Evolutionary conservation across 2,329 filamentous ascomycete species (phyloP).

Genomic region (Cryphonectria radicalis): DNA sequence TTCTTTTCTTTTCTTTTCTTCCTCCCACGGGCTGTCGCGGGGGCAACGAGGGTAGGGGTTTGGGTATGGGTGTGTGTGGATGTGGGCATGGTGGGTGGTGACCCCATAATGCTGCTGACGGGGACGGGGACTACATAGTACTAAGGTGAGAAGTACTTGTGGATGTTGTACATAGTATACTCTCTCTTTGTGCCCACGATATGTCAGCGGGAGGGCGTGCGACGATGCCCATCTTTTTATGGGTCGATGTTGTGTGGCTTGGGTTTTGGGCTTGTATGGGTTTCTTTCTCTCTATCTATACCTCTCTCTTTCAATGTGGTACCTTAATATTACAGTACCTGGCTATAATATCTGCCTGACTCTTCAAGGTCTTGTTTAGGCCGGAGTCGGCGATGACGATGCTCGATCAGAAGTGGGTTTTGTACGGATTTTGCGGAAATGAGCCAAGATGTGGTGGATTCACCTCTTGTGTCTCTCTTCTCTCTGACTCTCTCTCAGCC

Average conservation of each 20-base stretch:
- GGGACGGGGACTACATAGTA: neutral
- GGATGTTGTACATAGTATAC: neutral
- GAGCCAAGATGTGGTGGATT: conserved; percentile 3
- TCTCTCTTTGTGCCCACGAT: neutral
- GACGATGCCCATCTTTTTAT: neutral
- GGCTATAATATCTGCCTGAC: neutral
- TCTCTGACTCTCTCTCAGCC: conserved; percentile 6
- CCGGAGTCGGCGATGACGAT: conserved; percentile 9
- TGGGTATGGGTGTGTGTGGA: neutral
- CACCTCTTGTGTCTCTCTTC: neutral
- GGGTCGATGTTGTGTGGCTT: conserved; percentile 8
- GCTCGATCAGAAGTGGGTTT: conserved; percentile 1
- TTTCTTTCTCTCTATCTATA: neutral
- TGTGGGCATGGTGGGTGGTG: neutral
- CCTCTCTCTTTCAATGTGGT: neutral
- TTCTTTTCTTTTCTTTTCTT: neutral
- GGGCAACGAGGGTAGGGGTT: neutral
- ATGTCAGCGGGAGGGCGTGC: neutral
- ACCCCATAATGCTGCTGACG: neutral
- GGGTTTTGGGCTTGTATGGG: neutral
- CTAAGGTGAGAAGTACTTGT: neutral
- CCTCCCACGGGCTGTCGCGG: conserved; percentile 5
- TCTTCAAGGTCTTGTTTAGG: neutral
- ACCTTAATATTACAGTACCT: too few relatives aligned
- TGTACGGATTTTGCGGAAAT: conserved; percentile 8